Conservation (phyloP, 2,329 filamentous ascomycete species). For the Colletotrichum higginsianum region DNA sequence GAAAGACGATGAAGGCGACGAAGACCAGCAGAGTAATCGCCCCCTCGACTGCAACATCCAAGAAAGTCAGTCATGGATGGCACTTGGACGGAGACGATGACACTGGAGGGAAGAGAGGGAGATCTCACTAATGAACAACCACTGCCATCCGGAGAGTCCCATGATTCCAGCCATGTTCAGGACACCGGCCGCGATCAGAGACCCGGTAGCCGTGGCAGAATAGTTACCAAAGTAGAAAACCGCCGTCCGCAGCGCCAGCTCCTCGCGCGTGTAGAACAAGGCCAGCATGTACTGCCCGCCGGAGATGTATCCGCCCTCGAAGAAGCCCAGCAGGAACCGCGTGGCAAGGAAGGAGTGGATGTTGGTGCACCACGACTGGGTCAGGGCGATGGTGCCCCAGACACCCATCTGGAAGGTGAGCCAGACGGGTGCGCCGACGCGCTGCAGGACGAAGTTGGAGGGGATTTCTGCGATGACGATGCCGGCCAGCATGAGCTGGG, state of each 20-base stretch:
- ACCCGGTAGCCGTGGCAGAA: constrained; percentile 47
- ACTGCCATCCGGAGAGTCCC: constrained; percentile 41
- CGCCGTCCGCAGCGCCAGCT: constrained; percentile 51
- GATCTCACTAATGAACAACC: constrained; percentile 39
- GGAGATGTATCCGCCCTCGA: constrained; percentile 52
- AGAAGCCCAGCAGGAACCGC: constrained; percentile 49
- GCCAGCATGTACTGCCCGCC: constrained; percentile 52
- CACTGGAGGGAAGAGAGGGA: background rate
- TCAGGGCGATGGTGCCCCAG: constrained; percentile 50
- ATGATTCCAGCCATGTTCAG: constrained; percentile 26
- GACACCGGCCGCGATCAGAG: constrained; percentile 39
- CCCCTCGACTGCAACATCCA: constrained; percentile 20
- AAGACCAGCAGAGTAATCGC: constrained; percentile 33
- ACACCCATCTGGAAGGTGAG: constrained; percentile 46
- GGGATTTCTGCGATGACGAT: constrained; percentile 62
- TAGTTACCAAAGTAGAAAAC: constrained; percentile 61
- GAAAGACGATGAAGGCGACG: constrained; percentile 28
- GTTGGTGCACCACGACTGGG: constrained; percentile 48
- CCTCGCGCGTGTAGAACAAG: constrained; percentile 49
- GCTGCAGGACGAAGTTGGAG: constrained; percentile 54
- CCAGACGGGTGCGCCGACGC: constrained; percentile 46
- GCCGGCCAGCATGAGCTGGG: constrained; percentile 65
- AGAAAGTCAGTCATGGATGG: background rate
- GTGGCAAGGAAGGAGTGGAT: constrained; percentile 46
- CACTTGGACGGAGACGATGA: background rate